Evolutionary conservation across 352 stramenopile species (phyloP).

Genomic region (Phytophthora hybrid): DNA sequence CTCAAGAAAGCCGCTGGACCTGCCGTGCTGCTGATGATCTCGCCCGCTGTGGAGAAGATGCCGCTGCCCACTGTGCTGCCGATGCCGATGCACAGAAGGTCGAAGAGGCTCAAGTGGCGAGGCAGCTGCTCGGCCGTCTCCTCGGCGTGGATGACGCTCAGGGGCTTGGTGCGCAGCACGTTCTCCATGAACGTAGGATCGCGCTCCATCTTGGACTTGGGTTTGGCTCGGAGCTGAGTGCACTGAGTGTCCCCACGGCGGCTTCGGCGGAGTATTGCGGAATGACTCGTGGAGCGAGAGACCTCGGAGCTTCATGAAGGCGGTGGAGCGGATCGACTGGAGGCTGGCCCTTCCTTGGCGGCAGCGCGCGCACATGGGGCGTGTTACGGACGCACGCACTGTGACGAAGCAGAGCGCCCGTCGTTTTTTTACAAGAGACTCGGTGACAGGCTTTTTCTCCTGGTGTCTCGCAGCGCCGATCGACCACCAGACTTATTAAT

Average conservation of each 20-base stretch:
- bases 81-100: conserved; percentile 93
- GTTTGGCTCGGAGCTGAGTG: conserved; percentile 5
- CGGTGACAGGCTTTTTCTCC: neutral
- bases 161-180: conserved; percentile 74
- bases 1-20: conserved; percentile 85
- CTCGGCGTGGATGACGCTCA: conserved; percentile 78
- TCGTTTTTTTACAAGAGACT: neutral
- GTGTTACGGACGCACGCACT: neutral
- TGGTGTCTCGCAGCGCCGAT: neutral
- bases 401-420: neutral
- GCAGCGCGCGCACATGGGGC: neutral
- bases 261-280: conserved; percentile 29
- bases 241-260: conserved; percentile 33
- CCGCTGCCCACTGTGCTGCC: conserved; percentile 92
- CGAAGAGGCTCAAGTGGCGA: conserved; percentile 84
- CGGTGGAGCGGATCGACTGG: conserved; percentile 15
- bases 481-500: too few relatives aligned
- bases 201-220: conserved; percentile 32
- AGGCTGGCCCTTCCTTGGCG: conserved; percentile 17
- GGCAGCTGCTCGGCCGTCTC: conserved; percentile 71
- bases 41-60: conserved; percentile 87
- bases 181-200: conserved; percentile 58
- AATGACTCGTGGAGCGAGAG: conserved; percentile 22
- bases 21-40: conserved; percentile 78
- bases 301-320: conserved; percentile 9